Evolutionary conservation across 2,329 filamentous ascomycete genomes (phyloP).

Genomic region (Balansia obtecta): DNA sequence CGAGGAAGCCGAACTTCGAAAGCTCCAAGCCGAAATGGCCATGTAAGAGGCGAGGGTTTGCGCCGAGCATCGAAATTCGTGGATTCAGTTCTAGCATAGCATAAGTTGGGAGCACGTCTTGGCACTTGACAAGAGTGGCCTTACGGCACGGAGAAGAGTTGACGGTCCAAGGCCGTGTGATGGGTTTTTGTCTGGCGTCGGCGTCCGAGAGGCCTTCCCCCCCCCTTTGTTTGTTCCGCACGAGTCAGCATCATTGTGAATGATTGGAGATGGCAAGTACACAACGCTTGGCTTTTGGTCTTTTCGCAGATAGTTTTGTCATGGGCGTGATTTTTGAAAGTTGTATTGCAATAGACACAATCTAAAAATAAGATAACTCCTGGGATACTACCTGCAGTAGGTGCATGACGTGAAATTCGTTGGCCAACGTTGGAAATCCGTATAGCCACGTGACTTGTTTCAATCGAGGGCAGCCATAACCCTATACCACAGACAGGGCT

Average conservation of each 20-base stretch:
- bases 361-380: not conserved
- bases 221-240: not conserved
- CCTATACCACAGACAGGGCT: not conserved
- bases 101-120: conserved; percentile 1
- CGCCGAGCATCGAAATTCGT: not conserved
- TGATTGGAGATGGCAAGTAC: conserved; percentile 1
- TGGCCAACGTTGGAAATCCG: too few species aligned
- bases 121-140: not conserved
- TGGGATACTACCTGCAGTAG: too few species aligned
- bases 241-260: not conserved
- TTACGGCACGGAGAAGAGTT: not conserved
- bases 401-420: too few species aligned
- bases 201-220: conserved; percentile 14
- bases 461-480: not conserved
- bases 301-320: not conserved
- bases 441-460: not conserved
- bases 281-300: not conserved
- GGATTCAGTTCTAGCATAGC: conserved; percentile 6
- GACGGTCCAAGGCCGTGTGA: conserved; percentile 10
- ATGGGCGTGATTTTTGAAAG: not conserved
- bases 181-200: conserved; percentile 20
- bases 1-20: conserved; percentile 88
- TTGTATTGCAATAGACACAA: conserved; percentile 2
- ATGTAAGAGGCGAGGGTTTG: conserved; percentile 44
- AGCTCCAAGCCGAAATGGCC: conserved; percentile 92